These are phyloP conservation scores for Amniculicola lignicola DNA, from an alignment of 495 filamentous ascomycete species.

Conservation along the genomic window DNA sequence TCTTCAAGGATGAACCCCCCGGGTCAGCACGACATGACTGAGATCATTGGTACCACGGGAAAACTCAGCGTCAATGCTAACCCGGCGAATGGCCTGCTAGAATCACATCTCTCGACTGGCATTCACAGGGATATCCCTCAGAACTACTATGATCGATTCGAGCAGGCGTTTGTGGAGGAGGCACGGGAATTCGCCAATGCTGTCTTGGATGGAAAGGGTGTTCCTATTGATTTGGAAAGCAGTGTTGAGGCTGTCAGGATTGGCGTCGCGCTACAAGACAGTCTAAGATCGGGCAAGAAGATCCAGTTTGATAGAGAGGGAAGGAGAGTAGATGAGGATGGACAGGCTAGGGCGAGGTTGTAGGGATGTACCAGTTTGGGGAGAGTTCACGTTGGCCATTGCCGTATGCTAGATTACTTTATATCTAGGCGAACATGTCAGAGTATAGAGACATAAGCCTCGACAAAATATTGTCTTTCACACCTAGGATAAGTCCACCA, in stretches of 20 bases:
- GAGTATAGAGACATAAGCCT: no score
- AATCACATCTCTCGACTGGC: constrained; percentile 49
- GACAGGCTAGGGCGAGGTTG: constrained; percentile 6
- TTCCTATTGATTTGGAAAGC: constrained; percentile 54
- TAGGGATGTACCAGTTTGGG: no score
- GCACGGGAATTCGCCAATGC: constrained; percentile 58
- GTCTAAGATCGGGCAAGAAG: constrained; percentile 55
- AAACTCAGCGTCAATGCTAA: constrained; percentile 58
- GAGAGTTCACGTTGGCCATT: no score
- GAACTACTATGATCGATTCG: constrained; percentile 60
- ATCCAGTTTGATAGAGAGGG: constrained; percentile 55
- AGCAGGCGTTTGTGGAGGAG: constrained; percentile 61
- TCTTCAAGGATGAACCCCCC: constrained; percentile 60
- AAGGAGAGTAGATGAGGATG: constrained; percentile 33
- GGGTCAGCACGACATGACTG: constrained; percentile 62
- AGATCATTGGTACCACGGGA: constrained; percentile 62
- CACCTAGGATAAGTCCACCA: no score
- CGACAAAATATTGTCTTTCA: no score
- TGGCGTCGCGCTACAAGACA: constrained; percentile 59
- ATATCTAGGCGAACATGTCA: no score
- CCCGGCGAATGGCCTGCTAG: constrained; percentile 52
- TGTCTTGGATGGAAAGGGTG: constrained; percentile 50
- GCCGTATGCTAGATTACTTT: no score
- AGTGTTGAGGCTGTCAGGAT: constrained; percentile 61
- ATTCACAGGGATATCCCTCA: constrained; percentile 55